These are phyloP conservation scores for Xylaria arbuscula DNA, from an alignment of 2,329 filamentous ascomycete genomes.

Conservation along the genomic window DNA sequence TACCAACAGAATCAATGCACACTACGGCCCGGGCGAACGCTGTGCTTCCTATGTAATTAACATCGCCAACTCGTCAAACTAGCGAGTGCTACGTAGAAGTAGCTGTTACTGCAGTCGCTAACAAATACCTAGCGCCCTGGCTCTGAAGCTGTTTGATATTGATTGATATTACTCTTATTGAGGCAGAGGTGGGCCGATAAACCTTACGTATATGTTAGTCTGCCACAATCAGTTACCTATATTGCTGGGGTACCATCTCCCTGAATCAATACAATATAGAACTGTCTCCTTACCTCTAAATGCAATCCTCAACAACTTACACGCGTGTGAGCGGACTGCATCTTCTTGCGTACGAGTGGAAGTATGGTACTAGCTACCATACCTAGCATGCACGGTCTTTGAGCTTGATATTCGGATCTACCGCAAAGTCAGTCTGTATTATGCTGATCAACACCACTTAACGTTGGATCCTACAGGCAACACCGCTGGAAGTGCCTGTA, in stretches of 20 bases:
- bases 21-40: constrained; percentile 17
- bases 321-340: neutral
- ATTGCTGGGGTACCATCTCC: no score
- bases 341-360: neutral
- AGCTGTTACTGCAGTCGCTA: neutral
- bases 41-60: constrained; percentile 13
- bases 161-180: no score
- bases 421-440: neutral
- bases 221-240: no score
- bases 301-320: neutral
- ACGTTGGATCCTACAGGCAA: constrained; percentile 7
- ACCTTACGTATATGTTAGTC: no score
- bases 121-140: constrained; percentile 4
- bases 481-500: neutral
- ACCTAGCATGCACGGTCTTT: neutral
- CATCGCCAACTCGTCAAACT: neutral
- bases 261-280: neutral
- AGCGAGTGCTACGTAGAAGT: constrained; percentile 10
- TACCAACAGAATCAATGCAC: constrained; percentile 9
- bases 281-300: neutral
- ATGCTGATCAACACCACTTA: constrained; percentile 21
- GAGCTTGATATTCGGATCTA: constrained; percentile 22
- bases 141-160: neutral
- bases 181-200: neutral
- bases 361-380: neutral